Conservation (phyloP, 768 basidiomycete species). For the Tricholoma hemisulphureum region DNA sequence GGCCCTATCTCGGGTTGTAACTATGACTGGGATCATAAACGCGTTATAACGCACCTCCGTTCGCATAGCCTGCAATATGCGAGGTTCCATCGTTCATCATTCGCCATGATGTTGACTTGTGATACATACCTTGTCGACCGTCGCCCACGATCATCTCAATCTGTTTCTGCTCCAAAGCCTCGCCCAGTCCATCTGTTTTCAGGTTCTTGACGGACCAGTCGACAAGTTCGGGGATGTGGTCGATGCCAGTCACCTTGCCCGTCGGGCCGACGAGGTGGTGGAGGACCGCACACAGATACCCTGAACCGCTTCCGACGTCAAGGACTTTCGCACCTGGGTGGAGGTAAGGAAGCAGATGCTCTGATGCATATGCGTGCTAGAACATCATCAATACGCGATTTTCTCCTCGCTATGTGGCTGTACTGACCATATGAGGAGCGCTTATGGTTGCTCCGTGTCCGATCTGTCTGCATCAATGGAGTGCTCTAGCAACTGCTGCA, state of each 20-base stretch:
- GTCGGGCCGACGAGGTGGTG: conserved; percentile 61
- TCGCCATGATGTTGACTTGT: background rate
- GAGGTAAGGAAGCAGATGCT: conserved; percentile 74
- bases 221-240: conserved; percentile 82
- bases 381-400: background rate
- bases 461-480: conserved; percentile 56
- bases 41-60: conserved; percentile 26
- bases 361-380: conserved; percentile 82
- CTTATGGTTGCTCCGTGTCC: conserved; percentile 90
- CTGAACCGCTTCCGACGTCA: conserved; percentile 88
- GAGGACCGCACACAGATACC: conserved; percentile 81
- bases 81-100: background rate
- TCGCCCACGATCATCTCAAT: conserved; percentile 75
- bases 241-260: conserved; percentile 82
- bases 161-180: conserved; percentile 48
- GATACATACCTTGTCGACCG: conserved; percentile 61
- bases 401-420: background rate
- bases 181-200: conserved; percentile 57
- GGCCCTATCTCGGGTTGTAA: conserved; percentile 42
- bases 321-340: conserved; percentile 72
- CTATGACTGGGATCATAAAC: background rate
- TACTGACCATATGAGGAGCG: conserved; percentile 90
- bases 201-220: conserved; percentile 71
- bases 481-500: background rate
- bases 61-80: conserved; percentile 32